phyloP scores from a whole-genome alignment of 2,329 filamentous ascomycete genomes.

The Arthroderma uncinatum region DNA sequence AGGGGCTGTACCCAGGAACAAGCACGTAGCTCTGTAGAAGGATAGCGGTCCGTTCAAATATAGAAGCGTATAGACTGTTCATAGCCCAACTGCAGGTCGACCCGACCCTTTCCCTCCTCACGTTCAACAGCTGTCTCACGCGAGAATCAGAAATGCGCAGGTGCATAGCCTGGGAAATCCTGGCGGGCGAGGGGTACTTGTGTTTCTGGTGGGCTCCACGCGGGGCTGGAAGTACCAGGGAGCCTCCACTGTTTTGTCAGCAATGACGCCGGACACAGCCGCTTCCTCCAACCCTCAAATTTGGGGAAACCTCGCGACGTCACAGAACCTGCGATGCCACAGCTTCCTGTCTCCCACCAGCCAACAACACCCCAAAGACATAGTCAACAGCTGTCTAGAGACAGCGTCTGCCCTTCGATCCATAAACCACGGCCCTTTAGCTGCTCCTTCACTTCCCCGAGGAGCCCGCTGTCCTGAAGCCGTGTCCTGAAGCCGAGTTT shows the following conservation, averaged over 20 bases:
- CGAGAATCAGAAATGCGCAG: neutral
- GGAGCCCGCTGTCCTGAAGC: too few species aligned
- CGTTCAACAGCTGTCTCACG: neutral
- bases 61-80: neutral
- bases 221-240: neutral
- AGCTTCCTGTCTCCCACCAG: neutral
- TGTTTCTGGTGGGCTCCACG: neutral
- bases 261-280: neutral
- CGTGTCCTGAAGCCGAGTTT: neutral
- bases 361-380: neutral
- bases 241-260: neutral
- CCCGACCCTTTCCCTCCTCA: too few species aligned
- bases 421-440: neutral
- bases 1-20: neutral
- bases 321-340: neutral
- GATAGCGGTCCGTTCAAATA: neutral
- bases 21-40: neutral
- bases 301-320: neutral
- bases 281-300: neutral
- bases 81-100: too few species aligned
- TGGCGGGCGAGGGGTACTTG: neutral
- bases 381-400: neutral
- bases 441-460: neutral
- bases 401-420: neutral
- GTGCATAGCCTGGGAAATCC: neutral